phyloP scores from a whole-genome alignment of 208 protist species.

The Leishmania lainsoni region DNA sequence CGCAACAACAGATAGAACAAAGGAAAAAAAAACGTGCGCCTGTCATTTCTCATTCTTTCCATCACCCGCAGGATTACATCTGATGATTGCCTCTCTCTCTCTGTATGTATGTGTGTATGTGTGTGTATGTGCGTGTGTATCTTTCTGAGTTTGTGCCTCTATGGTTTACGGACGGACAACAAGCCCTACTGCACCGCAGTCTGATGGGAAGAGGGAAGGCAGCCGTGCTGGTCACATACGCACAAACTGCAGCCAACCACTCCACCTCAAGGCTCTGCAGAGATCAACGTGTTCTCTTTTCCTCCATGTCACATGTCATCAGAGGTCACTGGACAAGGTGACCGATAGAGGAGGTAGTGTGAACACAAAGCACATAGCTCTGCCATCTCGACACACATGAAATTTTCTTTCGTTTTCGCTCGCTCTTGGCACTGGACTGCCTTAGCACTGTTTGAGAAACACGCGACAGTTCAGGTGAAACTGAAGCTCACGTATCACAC shows the following conservation, averaged over 20 bases:
- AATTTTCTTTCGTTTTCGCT: no score
- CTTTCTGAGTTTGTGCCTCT: constrained; percentile 4
- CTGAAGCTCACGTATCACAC: constrained; percentile 56
- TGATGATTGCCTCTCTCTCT: neutral
- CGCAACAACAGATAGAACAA: no score
- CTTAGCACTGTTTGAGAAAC: constrained; percentile 30
- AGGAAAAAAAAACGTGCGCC: neutral
- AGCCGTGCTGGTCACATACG: no score
- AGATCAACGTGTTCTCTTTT: neutral
- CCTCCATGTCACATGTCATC: neutral
- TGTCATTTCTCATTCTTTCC: neutral
- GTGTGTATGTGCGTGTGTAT: neutral
- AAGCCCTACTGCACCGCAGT: neutral
- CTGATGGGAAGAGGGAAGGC: neutral
- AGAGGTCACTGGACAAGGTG: neutral
- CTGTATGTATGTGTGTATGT: neutral
- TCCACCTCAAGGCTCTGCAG: neutral
- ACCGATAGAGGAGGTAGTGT: neutral
- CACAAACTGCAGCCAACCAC: neutral
- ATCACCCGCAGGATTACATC: neutral
- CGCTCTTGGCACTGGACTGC: no score
- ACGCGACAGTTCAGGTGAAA: constrained; percentile 55
- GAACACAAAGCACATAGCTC: neutral
- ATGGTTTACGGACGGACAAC: neutral
- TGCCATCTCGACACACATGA: no score